Evolutionary conservation across 148 eudicot species (phyloP), one percentile per base, ranked within the genome.

Genomic region (Drosera capensis): DNA sequence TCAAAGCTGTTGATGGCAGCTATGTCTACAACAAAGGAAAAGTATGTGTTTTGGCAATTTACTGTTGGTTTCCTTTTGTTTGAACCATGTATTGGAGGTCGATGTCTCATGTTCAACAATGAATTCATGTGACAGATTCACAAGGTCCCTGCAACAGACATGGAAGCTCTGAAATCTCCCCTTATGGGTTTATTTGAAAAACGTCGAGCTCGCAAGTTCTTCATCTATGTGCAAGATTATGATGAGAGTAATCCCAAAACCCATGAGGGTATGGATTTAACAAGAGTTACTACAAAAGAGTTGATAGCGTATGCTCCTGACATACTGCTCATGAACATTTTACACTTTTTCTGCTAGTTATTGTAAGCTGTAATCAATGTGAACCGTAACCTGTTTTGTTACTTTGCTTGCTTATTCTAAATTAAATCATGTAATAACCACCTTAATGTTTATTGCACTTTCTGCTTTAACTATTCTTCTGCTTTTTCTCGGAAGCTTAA

Each of bases 81-180:
- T 36, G 25, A 41, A 25, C 42, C 46, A 23, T 14, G 18, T n/a
- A 18, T 38, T n/a, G n/a, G 30, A 30, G 57, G 31, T 39, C 54
- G 41, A 15, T 37, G 20, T 43, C 28, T 40, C 36, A 11, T 35
- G 29, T 38, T 15, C n/a, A n/a, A n/a, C n/a, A 40, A 21, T 20
- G 23, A 40, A 14, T 21, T 23, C 54, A 43, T 67, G 52, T 28
- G 43, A 43, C 51, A 86, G 96, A 64, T 79, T 56, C 94, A 87
- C 73, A 87, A 87, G 68, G 96, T 83, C 42, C 96, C 96, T 25
- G 96, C 96, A 20, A 87, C 83, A 59, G 96, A 87, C 64, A 87
- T 87, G 96, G 96, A 87, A 60, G 94, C 96, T 35, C 66, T 87
- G 47, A 87, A 79, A 61, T 87, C 96, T 43, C 96, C 94, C 24